Evolutionary conservation across 805 yeast species (phyloP), one percentile per base, ranked within the genome.

Genomic region (Scheffersomyces spartinae): DNA sequence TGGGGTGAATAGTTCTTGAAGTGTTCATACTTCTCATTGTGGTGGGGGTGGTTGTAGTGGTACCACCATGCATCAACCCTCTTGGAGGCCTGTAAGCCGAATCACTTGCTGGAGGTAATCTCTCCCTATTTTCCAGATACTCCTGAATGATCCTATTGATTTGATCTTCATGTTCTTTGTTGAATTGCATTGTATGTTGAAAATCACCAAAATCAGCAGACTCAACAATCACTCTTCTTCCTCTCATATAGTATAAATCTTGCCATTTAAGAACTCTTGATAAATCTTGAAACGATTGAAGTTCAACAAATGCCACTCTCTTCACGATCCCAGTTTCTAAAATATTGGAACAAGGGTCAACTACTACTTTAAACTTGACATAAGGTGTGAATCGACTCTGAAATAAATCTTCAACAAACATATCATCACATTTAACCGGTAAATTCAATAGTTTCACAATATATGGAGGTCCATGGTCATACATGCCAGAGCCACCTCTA

Each of bases 401-500:
- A 44, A 79, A 74, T 18, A 79, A 52, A 40, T 77, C 82, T 26
- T 59, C 63, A 12, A 78, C 53, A 26, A 68, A 62, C 26, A 53
- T 53, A 13, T 68, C 61, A 26, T 68, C 61, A 18, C 74, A 62
- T 13, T 61, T 61, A 3, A 68, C 55, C 1, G 85, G 82, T 18
- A 80, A 46, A 32, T 74, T 71, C 5, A 68, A 46, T 27, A 80
- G 58, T 42, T 76, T 78, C 23, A 70, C 69, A 29, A 77, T 76
- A 43, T 61, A 77, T 2, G 86, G 86, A 1, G 81, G 79, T 0
- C 62, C 58, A n/a, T n/a, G n/a, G n/a, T n/a, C n/a, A n/a, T n/a
- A n/a, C n/a, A n/a, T n/a, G n/a, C n/a, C n/a, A n/a, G n/a, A n/a
- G n/a, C n/a, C n/a, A n/a, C n/a, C n/a, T n/a, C n/a, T n/a, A n/a